Evolutionary conservation across 2,329 filamentous ascomycete species (phyloP), one percentile per base, ranked within the genome.

Genomic region (Nemania serpens): DNA sequence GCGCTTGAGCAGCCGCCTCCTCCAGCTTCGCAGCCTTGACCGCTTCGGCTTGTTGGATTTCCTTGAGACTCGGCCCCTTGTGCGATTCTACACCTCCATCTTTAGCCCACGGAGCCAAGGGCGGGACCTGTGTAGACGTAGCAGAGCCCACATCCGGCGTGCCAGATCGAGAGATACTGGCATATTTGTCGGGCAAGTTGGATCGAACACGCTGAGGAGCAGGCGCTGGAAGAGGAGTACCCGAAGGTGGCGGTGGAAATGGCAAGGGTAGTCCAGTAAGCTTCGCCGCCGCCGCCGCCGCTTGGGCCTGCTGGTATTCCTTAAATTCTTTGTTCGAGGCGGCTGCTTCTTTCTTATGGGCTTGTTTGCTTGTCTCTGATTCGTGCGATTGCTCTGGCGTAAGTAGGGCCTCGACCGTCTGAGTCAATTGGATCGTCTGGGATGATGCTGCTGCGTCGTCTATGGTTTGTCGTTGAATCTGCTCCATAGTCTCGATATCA

Each of bases 31-130:
- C 94, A 11, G 93, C 93, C 74, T 95, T 96, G 72, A 90, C 91
- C 37, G 94, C 94, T 75, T 99, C 95, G 4, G 91, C 89, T 75
- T 97, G 94, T 75, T 99, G 95, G 22, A 99, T 99, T 73, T 99
- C 93, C 78, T 93, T 96, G 64, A 99, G 80, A 62, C 93, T 97
- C 2, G 94, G 95, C 0, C 93, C 93, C 75, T 91, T 96, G 42
- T 91, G 87, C 22, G 84, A 78, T 62, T 87, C 83, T 5, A 82
- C 78, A 50, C 90, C 89, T 2, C 85, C 84, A 66, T 98, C 93
- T 75, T 95, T 95, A 5, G 95, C 95, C 95, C 95, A 99, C 0
- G 95, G 95, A 0, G 95, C 95, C 67, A 97, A 79, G 0, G 94
- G 91, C 3, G 93, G 86, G 2, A 84, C 82, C 65, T 83, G 80